Evolutionary conservation across 2,329 filamentous ascomycete genomes (phyloP), one percentile per base, ranked within the genome.

Genomic region (Colletotrichum zoysiae): DNA sequence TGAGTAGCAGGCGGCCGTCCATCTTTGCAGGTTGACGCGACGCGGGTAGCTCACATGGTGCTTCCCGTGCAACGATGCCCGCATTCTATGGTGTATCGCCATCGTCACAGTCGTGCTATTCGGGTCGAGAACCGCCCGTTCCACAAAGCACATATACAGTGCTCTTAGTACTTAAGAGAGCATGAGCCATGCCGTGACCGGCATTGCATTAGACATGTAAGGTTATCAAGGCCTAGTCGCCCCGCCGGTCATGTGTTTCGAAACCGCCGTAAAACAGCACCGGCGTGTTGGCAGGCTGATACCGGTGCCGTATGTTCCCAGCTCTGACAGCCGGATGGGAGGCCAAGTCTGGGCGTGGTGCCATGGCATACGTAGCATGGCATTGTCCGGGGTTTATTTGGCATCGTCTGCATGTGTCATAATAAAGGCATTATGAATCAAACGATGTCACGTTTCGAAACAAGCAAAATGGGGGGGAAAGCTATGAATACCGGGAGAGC

Each of bases 361-460:
- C 16, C 16, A 38, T 3, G 18, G 56, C 38, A 42, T 58, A 42
- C 38, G 30, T 58, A 42, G 35, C 14, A 58, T 42, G 18, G 44
- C n/a, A 62, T 44, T 62, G 23, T 9, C n/a, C 20, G 30, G 44
- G 59, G 46, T 40, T 51, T n/a, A 14, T 16, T n/a, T 35, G 14
- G 26, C 26, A 48, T 35, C 30, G 30, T 14, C 18, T 23, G 6
- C 35, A 23, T 53, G 23, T 9, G 30, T 30, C 23, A n/a, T 51
- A 14, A 53, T 53, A 20, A 63, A 63, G 60, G 46, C 60, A 63
- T 63, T 63, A 63, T 42, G 46, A 30, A 42, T 14, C 30, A 63
- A 63, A 53, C 46, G 46, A 63, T 53, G 60, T 16, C 46, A 48
- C 30, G 60, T 63, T 63, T 63, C 60, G 46, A 30, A 62, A 63